Conservation (phyloP, 2,329 filamentous ascomycete genomes). For the Acrocalymma vagum region DNA sequence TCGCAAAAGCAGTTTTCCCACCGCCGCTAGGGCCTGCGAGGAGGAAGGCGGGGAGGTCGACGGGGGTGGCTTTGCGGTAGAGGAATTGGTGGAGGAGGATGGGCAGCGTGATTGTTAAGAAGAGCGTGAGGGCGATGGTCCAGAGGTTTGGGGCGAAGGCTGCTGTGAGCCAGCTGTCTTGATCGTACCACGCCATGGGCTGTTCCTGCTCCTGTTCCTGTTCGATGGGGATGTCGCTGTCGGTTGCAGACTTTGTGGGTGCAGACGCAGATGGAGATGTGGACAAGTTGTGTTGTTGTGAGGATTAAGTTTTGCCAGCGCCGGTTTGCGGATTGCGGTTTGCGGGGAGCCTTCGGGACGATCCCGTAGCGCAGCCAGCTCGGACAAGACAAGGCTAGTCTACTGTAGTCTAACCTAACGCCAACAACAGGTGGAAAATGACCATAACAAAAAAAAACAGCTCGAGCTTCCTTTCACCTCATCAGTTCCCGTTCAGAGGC, state of each 20-base stretch:
- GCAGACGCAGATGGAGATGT: no score
- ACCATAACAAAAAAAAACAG: slow-evolving; percentile 16
- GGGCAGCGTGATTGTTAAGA: slow-evolving; percentile 77
- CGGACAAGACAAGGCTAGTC: slow-evolving; percentile 21
- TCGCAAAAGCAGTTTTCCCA: slow-evolving; percentile 90
- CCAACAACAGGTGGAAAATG: no score
- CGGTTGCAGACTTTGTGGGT: no score
- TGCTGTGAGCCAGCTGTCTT: slow-evolving; percentile 56
- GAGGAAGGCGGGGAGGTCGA: slow-evolving; percentile 77
- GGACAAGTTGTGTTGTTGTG: no score
- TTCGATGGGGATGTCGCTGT: no score
- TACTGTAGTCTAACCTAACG: slow-evolving; percentile 22
- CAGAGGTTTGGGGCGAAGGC: slow-evolving; percentile 54
- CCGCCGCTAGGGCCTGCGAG: slow-evolving; percentile 81
- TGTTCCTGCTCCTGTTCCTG: no score
- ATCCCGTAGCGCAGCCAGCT: slow-evolving; percentile 17
- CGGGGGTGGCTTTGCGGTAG: slow-evolving; percentile 72
- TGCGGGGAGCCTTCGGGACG: no score
- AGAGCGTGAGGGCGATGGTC: slow-evolving; percentile 71
- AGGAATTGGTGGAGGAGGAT: slow-evolving; percentile 80
- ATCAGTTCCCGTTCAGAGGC: slow-evolving; percentile 3
- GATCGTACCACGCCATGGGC: slow-evolving; percentile 48
- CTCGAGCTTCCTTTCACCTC: slow-evolving; percentile 43
- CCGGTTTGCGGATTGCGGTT: no score
- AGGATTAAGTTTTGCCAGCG: no score